phyloP scores from a whole-genome alignment of 441 rosid species.

The Bocquillonia castaneifolia region DNA sequence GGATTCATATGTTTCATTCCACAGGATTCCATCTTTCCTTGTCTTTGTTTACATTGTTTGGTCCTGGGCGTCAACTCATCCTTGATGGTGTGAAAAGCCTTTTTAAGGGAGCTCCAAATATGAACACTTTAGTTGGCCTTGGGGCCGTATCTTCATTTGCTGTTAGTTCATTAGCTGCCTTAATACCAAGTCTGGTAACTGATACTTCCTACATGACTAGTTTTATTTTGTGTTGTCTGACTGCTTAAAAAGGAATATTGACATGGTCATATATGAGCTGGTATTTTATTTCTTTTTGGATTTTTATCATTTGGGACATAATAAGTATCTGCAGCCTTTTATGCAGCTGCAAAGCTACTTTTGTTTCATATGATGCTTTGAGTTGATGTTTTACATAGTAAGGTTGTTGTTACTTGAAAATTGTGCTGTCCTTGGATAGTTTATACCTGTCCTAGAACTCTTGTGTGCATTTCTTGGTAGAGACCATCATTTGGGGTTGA shows the following conservation, averaged over 20 bases:
- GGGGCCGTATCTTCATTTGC: slow-evolving; percentile 94
- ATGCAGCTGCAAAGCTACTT: neutral
- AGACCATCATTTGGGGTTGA: neutral
- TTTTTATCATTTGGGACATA: neutral
- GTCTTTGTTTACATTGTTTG: slow-evolving; percentile 84
- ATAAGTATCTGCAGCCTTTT: neutral
- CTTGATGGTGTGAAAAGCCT: slow-evolving; percentile 81
- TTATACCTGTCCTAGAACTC: neutral
- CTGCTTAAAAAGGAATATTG: neutral
- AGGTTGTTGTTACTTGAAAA: neutral
- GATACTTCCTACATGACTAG: slow-evolving; percentile 8
- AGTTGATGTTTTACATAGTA: neutral
- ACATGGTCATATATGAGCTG: neutral
- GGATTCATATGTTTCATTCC: slow-evolving; percentile 83
- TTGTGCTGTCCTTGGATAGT: neutral
- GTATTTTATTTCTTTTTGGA: no score
- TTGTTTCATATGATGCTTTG: neutral
- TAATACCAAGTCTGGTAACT: slow-evolving; percentile 77
- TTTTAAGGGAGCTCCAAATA: slow-evolving; percentile 79
- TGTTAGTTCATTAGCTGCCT: slow-evolving; percentile 83
- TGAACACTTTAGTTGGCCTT: slow-evolving; percentile 96
- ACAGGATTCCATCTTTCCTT: slow-evolving; percentile 84
- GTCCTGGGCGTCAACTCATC: slow-evolving; percentile 91
- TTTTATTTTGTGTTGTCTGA: neutral
- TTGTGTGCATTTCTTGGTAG: neutral